These are phyloP conservation scores for Kluyveromyces sp. DNA, from an alignment of 1,139 yeast species.

Conservation along the genomic window DNA sequence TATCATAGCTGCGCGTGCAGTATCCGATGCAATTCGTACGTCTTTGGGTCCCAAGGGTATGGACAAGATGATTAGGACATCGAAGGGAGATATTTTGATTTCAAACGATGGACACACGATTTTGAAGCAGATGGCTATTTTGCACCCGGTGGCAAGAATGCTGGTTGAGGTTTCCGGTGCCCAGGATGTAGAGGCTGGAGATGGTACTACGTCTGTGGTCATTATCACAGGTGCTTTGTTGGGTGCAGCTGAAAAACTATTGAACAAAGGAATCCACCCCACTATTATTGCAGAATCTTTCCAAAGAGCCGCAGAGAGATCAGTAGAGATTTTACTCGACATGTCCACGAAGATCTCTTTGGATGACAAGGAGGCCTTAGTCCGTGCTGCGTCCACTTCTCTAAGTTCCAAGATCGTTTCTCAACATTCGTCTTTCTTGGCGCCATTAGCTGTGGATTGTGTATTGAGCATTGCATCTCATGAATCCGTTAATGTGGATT, in stretches of 20 bases:
- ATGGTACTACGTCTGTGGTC: conserved; percentile 97
- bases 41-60: conserved; percentile 98
- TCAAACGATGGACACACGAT: conserved; percentile 98
- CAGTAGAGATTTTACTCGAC: conserved; percentile 76
- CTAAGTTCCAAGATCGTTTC: conserved; percentile 91
- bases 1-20: conserved; percentile 93
- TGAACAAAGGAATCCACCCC: conserved; percentile 92
- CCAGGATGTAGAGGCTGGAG: conserved; percentile 98
- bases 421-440: conserved; percentile 75
- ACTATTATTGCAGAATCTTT: conserved; percentile 91
- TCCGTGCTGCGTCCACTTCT: conserved; percentile 92
- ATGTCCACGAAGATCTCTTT: conserved; percentile 78
- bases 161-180: conserved; percentile 95
- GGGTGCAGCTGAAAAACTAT: conserved; percentile 88
- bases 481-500: conserved; percentile 64
- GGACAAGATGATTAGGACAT: conserved; percentile 98
- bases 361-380: conserved; percentile 69
- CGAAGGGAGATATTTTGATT: conserved; percentile 84
- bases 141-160: conserved; percentile 98
- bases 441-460: conserved; percentile 93
- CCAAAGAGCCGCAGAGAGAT: conserved; percentile 84
- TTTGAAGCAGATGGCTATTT: conserved; percentile 91
- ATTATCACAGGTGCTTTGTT: conserved; percentile 88
- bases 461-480: conserved; percentile 69
- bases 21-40: conserved; percentile 95